phyloP scores from a whole-genome alignment of 2,329 filamentous ascomycete genomes.

The Penicillium sp. region DNA sequence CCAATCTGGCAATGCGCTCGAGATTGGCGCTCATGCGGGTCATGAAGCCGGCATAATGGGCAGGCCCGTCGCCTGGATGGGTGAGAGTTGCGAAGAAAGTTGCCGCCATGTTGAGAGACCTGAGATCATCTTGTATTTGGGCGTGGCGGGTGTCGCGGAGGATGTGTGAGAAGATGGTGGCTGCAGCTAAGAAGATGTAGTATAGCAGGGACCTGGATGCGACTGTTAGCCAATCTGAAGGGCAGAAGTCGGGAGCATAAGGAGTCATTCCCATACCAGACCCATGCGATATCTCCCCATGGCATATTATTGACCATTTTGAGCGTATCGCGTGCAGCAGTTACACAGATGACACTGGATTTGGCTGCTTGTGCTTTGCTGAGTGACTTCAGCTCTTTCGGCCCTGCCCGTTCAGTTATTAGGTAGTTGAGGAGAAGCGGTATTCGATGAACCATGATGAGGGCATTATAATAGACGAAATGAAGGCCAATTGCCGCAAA shows the following conservation, averaged over 20 bases:
- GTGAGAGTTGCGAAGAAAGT: constrained; percentile 83
- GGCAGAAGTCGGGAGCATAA: background rate
- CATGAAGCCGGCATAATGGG: constrained; percentile 86
- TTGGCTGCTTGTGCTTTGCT: constrained; percentile 81
- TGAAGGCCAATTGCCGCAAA: constrained; percentile 88
- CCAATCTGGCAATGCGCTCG: constrained; percentile 81
- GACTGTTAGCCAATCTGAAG: background rate
- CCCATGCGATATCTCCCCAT: constrained; percentile 87
- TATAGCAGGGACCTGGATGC: constrained; percentile 74
- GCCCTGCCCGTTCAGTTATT: constrained; percentile 68
- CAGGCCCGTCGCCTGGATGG: constrained; percentile 69
- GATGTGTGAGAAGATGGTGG: constrained; percentile 91
- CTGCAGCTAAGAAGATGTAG: constrained; percentile 88
- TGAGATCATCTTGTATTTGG: constrained; percentile 78
- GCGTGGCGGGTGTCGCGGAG: constrained; percentile 85
- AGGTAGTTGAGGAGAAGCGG: constrained; percentile 87
- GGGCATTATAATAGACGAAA: constrained; percentile 92
- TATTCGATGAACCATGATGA: constrained; percentile 96
- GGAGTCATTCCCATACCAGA: constrained; percentile 67
- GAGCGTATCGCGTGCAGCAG: constrained; percentile 86
- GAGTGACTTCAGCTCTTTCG: constrained; percentile 58
- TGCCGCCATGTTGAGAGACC: constrained; percentile 84
- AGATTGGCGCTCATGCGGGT: constrained; percentile 87
- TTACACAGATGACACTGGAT: constrained; percentile 82
- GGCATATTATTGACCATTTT: constrained; percentile 91